Evolutionary conservation across 169 alveolate genomes (phyloP), one percentile per base, ranked within the genome.

Genomic region (Babesia sp.): DNA sequence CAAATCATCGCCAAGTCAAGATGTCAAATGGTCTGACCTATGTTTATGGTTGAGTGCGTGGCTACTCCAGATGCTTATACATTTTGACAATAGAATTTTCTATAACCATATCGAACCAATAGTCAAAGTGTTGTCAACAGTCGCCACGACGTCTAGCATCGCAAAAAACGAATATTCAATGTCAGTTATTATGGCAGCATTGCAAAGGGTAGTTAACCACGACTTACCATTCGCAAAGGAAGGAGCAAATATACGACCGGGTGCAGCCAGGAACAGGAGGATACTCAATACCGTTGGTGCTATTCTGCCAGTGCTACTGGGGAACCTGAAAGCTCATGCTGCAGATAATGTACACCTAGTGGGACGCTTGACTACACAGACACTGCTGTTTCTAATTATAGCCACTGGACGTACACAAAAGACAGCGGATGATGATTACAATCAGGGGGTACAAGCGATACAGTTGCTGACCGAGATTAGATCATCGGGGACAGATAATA

Each of bases 41-140:
- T 29, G 70, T 18, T 28, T 67, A 8, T 48, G 56, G 34, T 46
- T 79, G 26, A 37, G 87, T 42, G 78, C 71, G n/a, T 79, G 87
- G 87, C 36, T 79, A 39, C 24, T 79, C 39, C 87, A 79, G 22
- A n/a, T 79, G 71, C 54, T 79, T 42, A 42, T 79, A 1, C 58
- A 79, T 56, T 68, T 79, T 57, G 83, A 79, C 6, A 79, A 70
- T 33, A 42, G 57, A 46, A 39, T 68, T 18, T 70, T 79, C 41
- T 44, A 56, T 44, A 54, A 28, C 73, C 78, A 79, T 44, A 28
- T 69, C 1, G 87, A 79, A 22, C 77, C 87, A 28, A 50, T 44
- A 8, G 74, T 44, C 3, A 70, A 79, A 83, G 68, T 69, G 31
- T 14, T 79, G 20, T 55, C 72, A 18, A 79, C 56, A 48, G 36